Evolutionary conservation across 2,329 filamentous ascomycete genomes (phyloP).

Genomic region (Hypoxylon rubiginosum): DNA sequence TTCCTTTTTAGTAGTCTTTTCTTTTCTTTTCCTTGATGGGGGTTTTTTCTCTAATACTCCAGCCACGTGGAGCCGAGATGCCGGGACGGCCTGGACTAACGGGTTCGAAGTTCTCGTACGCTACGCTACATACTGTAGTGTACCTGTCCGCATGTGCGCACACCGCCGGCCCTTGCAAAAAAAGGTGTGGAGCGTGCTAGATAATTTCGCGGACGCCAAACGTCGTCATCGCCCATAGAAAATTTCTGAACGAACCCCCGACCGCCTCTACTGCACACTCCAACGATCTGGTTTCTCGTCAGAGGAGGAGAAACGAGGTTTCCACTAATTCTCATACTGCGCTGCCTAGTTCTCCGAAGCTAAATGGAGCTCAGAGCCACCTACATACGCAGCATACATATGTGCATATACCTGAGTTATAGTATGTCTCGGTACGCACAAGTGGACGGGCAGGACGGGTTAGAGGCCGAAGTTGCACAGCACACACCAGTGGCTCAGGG

Average conservation of each 20-base stretch:
- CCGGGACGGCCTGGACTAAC: constrained; percentile 30
- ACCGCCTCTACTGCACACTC: neutral
- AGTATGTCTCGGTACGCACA: neutral
- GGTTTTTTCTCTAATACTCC: constrained; percentile 9
- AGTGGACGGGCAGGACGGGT: neutral
- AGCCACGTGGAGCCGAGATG: constrained; percentile 39
- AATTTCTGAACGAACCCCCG: constrained; percentile 6
- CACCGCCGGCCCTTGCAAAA: constrained; percentile 23
- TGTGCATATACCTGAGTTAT: neutral
- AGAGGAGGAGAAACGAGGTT: neutral
- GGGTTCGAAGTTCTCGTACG: neutral
- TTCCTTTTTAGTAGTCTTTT: constrained; percentile 4
- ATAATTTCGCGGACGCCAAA: constrained; percentile 41
- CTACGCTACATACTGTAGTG: neutral
- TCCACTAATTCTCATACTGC: neutral
- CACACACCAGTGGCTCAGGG: neutral
- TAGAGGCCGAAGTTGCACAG: neutral
- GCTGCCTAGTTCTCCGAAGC: too few relatives aligned
- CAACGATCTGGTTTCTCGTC: neutral
- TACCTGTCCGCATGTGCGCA: constrained; percentile 17
- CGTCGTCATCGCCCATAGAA: constrained; percentile 27
- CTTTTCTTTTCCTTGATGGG: too few relatives aligned
- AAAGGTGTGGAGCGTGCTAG: constrained; percentile 35
- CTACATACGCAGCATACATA: neutral
- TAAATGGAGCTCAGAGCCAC: too few relatives aligned